Base-by-base conservation (phyloP, 2,329 filamentous ascomycete species). In the Sporothrix humicola region DNA sequence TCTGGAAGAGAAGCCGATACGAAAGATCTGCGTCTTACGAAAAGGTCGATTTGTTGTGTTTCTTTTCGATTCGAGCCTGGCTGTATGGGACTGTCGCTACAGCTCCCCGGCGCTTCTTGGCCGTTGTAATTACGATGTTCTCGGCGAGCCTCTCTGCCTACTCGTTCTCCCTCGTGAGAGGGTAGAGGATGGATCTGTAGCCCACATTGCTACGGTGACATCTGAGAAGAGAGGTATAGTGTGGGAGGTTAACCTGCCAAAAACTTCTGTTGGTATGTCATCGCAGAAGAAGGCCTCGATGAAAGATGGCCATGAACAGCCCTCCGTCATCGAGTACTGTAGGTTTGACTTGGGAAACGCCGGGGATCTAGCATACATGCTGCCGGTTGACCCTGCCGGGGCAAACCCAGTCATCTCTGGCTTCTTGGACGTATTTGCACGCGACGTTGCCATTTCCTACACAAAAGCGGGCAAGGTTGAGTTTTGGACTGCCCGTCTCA, bases 361-460 rank as follows among this genome's bases (percentile, higher is more conserved):
- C 0, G 86, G 89, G n/a, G 86, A 88, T 69, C 80, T 92, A 61
- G 86, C 88, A 15, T 90, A 90, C 76, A 86, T 97, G 20, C 84
- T 97, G 10, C 93, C 94, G 0, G 93, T 97, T 65, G 95, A 97
- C 78, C 94, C 94, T 69, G 94, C 94, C 1, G 95, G 94, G 0
- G 90, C 92, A 12, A 85, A 88, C 54, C 88, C 91, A 1, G 86
- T 91, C 2, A 88, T 90, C 12, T 93, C 93, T 3, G 93, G 92
- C 0, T 97, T 94, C 76, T 86, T 97, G 46, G 94, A 97, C 80
- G 89, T 93, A 0, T 97, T 97, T 80, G 92, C 94, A 12, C 90
- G 91, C 54, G 94, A 97, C 79, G 90, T 97, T 69, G 94, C 93
- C 13, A 90, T 97, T 37, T 96, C 94, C 0, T 97, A 96, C 79